Conservation (phyloP, 164 flowering plant species). For the Magnolia kwangsiensis region DNA sequence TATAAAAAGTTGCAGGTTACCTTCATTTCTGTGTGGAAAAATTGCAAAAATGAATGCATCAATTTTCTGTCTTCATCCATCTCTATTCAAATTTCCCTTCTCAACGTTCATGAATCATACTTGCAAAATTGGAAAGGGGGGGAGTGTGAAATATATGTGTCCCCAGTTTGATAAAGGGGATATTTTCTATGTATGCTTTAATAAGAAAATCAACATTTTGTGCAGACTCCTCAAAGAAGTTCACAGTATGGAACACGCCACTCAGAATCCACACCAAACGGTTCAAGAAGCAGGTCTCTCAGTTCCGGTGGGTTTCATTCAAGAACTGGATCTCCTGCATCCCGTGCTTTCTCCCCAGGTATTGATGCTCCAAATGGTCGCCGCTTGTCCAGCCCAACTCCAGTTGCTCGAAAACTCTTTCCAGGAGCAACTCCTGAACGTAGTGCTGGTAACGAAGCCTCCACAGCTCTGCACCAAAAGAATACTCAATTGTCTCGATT, state of each 20-base stretch:
- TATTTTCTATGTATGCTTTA: not conserved
- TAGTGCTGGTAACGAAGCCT: constrained; percentile 19
- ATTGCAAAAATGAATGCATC: no score
- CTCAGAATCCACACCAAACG: constrained; percentile 27
- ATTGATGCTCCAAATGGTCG: constrained; percentile 19
- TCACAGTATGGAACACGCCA: constrained; percentile 23
- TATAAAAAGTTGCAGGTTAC: not conserved
- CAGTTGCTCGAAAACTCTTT: constrained; percentile 33
- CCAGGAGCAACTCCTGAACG: constrained; percentile 22
- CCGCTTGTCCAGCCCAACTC: constrained; percentile 30
- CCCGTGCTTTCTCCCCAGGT: constrained; percentile 15
- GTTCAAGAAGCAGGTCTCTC: constrained; percentile 32
- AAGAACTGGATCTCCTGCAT: constrained; percentile 39
- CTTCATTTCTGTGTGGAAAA: not conserved
- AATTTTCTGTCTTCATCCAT: not conserved
- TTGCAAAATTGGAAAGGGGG: not conserved
- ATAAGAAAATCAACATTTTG: not conserved
- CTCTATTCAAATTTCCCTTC: not conserved
- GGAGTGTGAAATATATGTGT: not conserved
- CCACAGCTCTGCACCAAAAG: constrained; percentile 7
- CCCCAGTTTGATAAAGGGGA: not conserved
- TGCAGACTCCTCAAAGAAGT: constrained; percentile 36
- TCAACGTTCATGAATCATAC: not conserved
- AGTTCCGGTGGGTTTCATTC: constrained; percentile 24
- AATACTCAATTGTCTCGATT: not conserved